A percentile compares a stretch with the other conserved stretches of the same genome.
Evolutionary conservation across 2,329 filamentous ascomycete species (phyloP).

Genomic region (Huntiella moniliformis): DNA sequence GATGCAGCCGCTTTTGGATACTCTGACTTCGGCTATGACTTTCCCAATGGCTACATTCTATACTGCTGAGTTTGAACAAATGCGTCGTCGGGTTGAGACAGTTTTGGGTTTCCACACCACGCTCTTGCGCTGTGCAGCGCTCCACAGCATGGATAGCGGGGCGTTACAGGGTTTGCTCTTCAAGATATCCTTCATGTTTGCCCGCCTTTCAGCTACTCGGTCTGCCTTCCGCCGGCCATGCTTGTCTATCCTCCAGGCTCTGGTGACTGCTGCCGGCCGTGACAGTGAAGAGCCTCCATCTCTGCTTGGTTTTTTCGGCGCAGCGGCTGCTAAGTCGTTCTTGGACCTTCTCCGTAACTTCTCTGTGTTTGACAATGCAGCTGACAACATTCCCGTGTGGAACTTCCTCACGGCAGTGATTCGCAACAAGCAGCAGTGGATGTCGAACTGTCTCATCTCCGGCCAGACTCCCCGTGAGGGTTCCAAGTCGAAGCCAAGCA

Average conservation of each 20-base stretch:
- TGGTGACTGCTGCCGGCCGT: slow-evolving; percentile 44
- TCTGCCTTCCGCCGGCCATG: slow-evolving; percentile 47
- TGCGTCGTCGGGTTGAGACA: slow-evolving; percentile 42
- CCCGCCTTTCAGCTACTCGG: slow-evolving; percentile 54
- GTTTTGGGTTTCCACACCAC: slow-evolving; percentile 48
- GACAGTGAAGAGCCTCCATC: slow-evolving; percentile 64
- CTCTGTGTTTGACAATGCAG: slow-evolving; percentile 51
- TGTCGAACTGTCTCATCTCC: slow-evolving; percentile 81
- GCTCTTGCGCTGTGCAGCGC: slow-evolving; percentile 50
- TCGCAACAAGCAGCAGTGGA: slow-evolving; percentile 83
- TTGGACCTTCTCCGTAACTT: slow-evolving; percentile 59
- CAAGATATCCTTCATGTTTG: slow-evolving; percentile 57
- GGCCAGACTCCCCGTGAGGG: slow-evolving; percentile 57
- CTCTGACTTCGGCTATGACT: slow-evolving; percentile 25
- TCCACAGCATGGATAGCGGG: slow-evolving; percentile 42
- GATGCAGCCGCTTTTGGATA: slow-evolving; percentile 57
- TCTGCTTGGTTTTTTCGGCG: slow-evolving; percentile 73
- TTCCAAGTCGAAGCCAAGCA: slow-evolving; percentile 26
- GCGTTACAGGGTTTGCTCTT: slow-evolving; percentile 63
- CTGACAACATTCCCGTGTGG: slow-evolving; percentile 57
- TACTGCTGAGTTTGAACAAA: slow-evolving; percentile 31
- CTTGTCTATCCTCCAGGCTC: slow-evolving; percentile 49
- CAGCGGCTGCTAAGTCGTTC: slow-evolving; percentile 68
- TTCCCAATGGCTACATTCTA: slow-evolving; percentile 45
- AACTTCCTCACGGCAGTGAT: slow-evolving; percentile 71